Evolutionary conservation across 1,139 yeast genomes (phyloP), one percentile per base, ranked within the genome.

Genomic region (Hyphopichia pseudoburtonii): DNA sequence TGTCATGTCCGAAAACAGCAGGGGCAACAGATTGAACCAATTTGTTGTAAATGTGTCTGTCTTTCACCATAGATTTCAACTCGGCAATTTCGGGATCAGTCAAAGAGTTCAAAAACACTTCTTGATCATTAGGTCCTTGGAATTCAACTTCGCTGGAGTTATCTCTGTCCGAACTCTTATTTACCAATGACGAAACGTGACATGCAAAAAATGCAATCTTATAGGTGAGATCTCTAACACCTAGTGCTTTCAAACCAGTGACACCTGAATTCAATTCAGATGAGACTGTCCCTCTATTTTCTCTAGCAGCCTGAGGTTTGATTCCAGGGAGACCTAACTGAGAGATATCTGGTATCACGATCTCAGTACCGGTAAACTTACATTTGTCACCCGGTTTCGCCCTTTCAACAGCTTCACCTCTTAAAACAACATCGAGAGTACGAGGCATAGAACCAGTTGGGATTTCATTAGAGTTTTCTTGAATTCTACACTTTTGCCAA

Each of bases 401-500:
- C 47, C 90, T 76, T 59, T 92, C 99, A 7, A 94, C 98, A 36
- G 89, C 76, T 51, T 92, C 97, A 33, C 98, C 98, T 53, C 98
- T 76, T 39, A 92, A 66, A 39, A 92, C 86, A 19, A 92, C 95
- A 60, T 92, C 98, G 48, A 92, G 66, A 8, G 97, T 92, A 60
- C 99, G 78, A 26, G 99, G 99, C 99, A 92, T 92, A 2, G 97
- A 88, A 22, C 99, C 99, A 0, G 97, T 89, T 19, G 99, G 99
- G 42, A 92, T 92, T 63, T 92, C 98, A 51, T 76, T 86, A 12
- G 97, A 80, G 55, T 92, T 94, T 58, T 92, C 99, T 60, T 92
- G 99, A 44, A 92, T 86, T 49, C 98, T 77, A 17, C 90, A 95
- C 50, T 87, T 86, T 63, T 92, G 99, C 99, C 99, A 92, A 68